Conservation (phyloP, 352 stramenopile species). For the Phytopythium mirpurense region DNA sequence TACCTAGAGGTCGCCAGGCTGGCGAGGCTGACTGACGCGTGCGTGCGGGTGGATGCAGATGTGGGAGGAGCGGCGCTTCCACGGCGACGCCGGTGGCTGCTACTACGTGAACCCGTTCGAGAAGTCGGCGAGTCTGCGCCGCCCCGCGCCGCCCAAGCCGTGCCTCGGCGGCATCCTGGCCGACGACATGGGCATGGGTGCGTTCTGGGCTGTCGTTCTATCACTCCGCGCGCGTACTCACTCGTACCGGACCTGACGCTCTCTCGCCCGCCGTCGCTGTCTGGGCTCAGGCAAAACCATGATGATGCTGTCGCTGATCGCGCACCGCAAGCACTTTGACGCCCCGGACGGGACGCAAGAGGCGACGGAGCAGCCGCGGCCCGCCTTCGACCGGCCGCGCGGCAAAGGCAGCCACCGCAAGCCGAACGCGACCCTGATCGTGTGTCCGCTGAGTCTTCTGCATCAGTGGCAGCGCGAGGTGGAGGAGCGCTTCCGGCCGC, state of each 20-base stretch:
- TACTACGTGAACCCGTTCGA: constrained; percentile 86
- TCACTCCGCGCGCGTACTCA: too few relatives aligned
- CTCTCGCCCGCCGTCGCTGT: too few relatives aligned
- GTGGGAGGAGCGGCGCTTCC: constrained; percentile 64
- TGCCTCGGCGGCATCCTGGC: constrained; percentile 84
- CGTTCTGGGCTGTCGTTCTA: constrained; percentile 16
- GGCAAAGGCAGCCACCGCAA: too few relatives aligned
- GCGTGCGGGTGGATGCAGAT: constrained; percentile 26
- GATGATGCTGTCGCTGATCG: constrained; percentile 69
- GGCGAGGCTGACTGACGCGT: not conserved
- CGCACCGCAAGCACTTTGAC: constrained; percentile 47
- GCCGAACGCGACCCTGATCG: constrained; percentile 79
- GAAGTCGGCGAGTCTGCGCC: constrained; percentile 60
- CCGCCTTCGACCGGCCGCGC: too few relatives aligned
- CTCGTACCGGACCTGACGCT: too few relatives aligned
- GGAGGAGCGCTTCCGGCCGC: constrained; percentile 48
- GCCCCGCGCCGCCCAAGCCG: constrained; percentile 42
- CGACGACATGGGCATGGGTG: constrained; percentile 88
- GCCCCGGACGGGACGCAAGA: too few relatives aligned
- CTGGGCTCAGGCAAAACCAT: constrained; percentile 82
- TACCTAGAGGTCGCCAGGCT: not conserved
- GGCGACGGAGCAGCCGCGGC: constrained; percentile 2
- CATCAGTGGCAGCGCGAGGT: constrained; percentile 88
- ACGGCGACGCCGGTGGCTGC: constrained; percentile 15
- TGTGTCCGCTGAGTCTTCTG: constrained; percentile 85